Conservation (phyloP, 345 rosid species). For the Lepidium sativum region DNA sequence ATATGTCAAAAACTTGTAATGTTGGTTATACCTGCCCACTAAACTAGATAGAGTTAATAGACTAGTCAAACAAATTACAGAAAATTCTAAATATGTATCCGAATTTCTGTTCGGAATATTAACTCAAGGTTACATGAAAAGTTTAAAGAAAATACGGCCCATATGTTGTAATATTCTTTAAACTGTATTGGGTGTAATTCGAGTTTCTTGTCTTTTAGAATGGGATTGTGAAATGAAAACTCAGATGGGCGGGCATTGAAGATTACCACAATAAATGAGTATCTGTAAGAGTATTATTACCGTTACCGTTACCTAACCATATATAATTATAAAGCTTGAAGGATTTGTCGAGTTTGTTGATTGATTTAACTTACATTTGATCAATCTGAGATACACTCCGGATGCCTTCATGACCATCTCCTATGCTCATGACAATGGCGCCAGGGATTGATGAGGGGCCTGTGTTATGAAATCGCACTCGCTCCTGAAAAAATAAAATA, state of each 20-base stretch:
- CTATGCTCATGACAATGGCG: constrained; percentile 77
- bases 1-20: too few species aligned
- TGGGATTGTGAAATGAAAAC: constrained; percentile 42
- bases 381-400: constrained; percentile 65
- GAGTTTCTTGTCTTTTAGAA: constrained; percentile 39
- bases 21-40: too few species aligned
- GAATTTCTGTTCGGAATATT: too few species aligned
- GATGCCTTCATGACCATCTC: constrained; percentile 59
- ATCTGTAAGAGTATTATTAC: constrained; percentile 37
- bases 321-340: background rate
- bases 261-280: constrained; percentile 57
- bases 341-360: background rate
- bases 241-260: constrained; percentile 60
- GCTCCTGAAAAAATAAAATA: constrained; percentile 36
- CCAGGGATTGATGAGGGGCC: constrained; percentile 73
- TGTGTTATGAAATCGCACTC: constrained; percentile 66
- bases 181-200: constrained; percentile 78
- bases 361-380: constrained; percentile 45
- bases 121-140: too few species aligned
- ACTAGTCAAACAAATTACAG: too few species aligned
- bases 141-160: background rate
- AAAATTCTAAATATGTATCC: too few species aligned
- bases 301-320: background rate
- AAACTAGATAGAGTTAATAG: too few species aligned
- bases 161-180: too few species aligned